Conservation (phyloP, 2,329 filamentous ascomycete species). For the Fusarium udum region DNA sequence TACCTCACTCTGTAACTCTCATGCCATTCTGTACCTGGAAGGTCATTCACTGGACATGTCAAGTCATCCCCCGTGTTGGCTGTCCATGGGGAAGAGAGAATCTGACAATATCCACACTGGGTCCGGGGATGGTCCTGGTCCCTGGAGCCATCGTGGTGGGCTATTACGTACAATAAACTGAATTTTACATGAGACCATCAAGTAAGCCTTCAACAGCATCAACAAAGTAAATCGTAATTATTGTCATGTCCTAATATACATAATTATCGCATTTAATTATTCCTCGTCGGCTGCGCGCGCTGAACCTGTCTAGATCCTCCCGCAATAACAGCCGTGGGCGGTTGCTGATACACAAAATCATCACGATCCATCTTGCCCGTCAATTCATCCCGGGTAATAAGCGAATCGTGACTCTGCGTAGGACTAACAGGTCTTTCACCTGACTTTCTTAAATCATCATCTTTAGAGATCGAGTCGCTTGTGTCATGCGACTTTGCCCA, state of each 20-base stretch:
- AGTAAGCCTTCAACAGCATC: neutral
- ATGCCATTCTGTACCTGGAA: neutral
- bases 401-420: conserved; percentile 43
- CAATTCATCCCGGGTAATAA: conserved; percentile 38
- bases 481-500: conserved; percentile 38
- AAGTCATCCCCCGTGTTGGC: neutral
- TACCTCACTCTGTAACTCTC: neutral
- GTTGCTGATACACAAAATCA: conserved; percentile 13
- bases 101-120: conserved; percentile 2
- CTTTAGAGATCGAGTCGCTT: conserved; percentile 32
- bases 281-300: conserved; percentile 12
- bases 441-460: conserved; percentile 28
- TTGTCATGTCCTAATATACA: neutral
- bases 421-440: conserved; percentile 34
- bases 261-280: conserved; percentile 4
- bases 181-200: neutral
- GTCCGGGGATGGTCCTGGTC: conserved; percentile 20
- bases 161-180: conserved; percentile 35
- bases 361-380: conserved; percentile 27
- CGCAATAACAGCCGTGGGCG: conserved; percentile 28
- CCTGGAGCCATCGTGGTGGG: conserved; percentile 16
- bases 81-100: conserved; percentile 9
- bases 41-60: neutral
- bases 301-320: conserved; percentile 30
- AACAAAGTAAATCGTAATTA: conserved; percentile 18